Base-by-base conservation (phyloP, 1,139 yeast genomes). In the Arxiozyma bovina region DNA sequence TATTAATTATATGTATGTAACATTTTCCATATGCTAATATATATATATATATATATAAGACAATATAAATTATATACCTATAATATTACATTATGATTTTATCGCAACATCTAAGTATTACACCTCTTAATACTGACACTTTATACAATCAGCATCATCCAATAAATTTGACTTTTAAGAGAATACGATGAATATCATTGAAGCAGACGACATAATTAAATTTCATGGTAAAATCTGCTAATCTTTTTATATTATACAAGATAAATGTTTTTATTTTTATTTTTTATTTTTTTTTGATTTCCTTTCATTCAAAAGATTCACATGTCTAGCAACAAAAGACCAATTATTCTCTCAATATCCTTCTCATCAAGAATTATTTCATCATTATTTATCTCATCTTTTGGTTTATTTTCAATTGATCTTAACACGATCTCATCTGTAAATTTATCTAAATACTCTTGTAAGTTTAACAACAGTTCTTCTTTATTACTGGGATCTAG, bases 351-450 rank as follows among this genome's bases (percentile, higher is more conserved):
- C 48, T 67, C 71, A 22, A 68, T 51, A 50, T 67, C 71, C 25
- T 58, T 57, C 46, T 65, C 67, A 41, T 25, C 27, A 8, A 48
- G 21, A 9, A 62, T 62, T 6, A 66, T 53, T 11, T 54, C 57
- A 8, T 7, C 30, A 27, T 27, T 27, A 27, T 27, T 8, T 7
- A 27, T 27, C 50, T 70, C 70, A 53, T 71, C 75, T 51, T 70
- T 74, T 0, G 69, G 46, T 42, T 69, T 63, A 41, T 70, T 70
- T 57, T 83, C 87, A 55, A 82, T 77, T 1, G 90, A 77, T 57
- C 91, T 65, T 17, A 79, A 64, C 1, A 83, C 76, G 0, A 89
- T 88, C 67, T 85, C 90, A 54, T 78, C 74, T 17, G 85, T 76
- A 62, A 84, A 84, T 59, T 83, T 68, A 50, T 79, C 74, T 48